A percentile compares a stretch with the other conserved stretches of the same genome.
phyloP scores from a whole-genome alignment of 1,139 yeast genomes.

The Zygoascus hellenicus region DNA sequence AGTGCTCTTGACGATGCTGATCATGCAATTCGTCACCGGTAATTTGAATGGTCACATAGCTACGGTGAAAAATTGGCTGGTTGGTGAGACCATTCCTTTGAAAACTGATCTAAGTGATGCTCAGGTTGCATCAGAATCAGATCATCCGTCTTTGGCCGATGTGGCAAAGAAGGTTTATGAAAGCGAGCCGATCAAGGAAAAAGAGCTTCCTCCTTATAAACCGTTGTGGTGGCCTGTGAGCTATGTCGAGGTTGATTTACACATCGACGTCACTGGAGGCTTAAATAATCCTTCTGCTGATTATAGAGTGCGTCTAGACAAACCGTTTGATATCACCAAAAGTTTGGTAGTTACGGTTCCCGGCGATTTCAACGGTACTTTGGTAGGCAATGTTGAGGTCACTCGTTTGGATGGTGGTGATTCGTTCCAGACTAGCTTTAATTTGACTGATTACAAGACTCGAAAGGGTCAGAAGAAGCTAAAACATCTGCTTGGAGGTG shows the following conservation, averaged over 20 bases:
- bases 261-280: slow-evolving; percentile 5
- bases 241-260: slow-evolving; percentile 8
- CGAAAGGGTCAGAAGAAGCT: slow-evolving; percentile 27
- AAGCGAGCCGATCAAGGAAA: neutral
- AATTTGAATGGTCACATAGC: neutral
- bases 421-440: neutral
- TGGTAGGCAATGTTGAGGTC: slow-evolving; percentile 6
- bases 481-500: slow-evolving; percentile 27
- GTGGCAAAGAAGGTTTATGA: slow-evolving; percentile 3
- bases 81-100: neutral
- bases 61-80: slow-evolving; percentile 5
- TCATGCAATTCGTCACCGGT: slow-evolving; percentile 6
- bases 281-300: slow-evolving; percentile 3
- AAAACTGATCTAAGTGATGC: slow-evolving; percentile 5
- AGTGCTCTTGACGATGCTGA: slow-evolving; percentile 5
- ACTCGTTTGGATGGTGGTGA: slow-evolving; percentile 9
- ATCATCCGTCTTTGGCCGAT: slow-evolving; percentile 2
- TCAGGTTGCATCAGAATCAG: neutral
- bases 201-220: slow-evolving; percentile 7
- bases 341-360: slow-evolving; percentile 7
- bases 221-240: slow-evolving; percentile 11
- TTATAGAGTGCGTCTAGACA: slow-evolving; percentile 5
- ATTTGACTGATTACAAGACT: slow-evolving; percentile 10
- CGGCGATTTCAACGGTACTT: slow-evolving; percentile 8
- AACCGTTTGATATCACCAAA: slow-evolving; percentile 4